These are phyloP conservation scores for Phytophthora sp. DNA, from an alignment of 352 stramenopile species.

Conservation along the genomic window DNA sequence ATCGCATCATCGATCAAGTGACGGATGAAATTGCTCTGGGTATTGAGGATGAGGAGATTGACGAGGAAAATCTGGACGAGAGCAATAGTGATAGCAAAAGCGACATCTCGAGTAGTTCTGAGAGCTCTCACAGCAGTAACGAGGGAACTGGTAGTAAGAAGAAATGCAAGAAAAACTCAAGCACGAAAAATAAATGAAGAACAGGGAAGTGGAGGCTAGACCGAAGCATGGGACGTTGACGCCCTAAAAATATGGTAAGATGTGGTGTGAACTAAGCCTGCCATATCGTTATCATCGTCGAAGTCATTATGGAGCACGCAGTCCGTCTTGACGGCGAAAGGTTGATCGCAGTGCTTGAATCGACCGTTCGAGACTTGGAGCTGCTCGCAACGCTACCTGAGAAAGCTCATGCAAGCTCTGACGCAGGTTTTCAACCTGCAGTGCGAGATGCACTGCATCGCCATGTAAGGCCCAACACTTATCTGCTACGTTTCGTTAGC, in stretches of 20 bases:
- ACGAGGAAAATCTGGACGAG: conserved; percentile 19
- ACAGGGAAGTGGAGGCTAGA: background rate
- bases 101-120: conserved; percentile 15
- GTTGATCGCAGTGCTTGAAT: conserved; percentile 27
- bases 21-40: conserved; percentile 66
- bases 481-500: background rate
- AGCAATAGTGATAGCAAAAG: conserved; percentile 19
- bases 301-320: conserved; percentile 24
- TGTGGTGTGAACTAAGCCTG: background rate
- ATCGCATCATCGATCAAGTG: conserved; percentile 64
- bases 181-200: conserved; percentile 9
- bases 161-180: background rate
- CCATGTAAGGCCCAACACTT: conserved; percentile 32
- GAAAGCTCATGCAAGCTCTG: background rate
- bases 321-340: conserved; percentile 32
- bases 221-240: conserved; percentile 7
- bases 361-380: conserved; percentile 29
- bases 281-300: background rate
- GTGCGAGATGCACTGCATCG: conserved; percentile 15
- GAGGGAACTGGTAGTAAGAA: conserved; percentile 2
- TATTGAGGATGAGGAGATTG: conserved; percentile 44
- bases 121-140: background rate
- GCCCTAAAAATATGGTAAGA: conserved; percentile 29
- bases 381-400: conserved; percentile 34
- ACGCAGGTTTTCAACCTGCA: background rate